Evolutionary conservation across 208 protist species (phyloP).

Genomic region (Tritrichomonas foetus): DNA sequence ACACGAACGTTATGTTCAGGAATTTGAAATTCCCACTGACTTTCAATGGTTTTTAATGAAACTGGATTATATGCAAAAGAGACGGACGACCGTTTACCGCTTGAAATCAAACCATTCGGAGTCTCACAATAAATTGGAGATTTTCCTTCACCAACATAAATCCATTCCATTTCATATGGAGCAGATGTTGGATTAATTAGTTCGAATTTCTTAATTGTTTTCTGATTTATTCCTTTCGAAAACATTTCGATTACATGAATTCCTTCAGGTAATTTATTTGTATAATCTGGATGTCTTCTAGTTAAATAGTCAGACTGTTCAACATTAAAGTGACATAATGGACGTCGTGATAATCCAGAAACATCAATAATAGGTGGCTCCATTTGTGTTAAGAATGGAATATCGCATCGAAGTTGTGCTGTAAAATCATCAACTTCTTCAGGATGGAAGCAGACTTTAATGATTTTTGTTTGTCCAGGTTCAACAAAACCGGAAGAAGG

Average conservation of each 20-base stretch:
- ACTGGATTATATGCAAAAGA: not conserved
- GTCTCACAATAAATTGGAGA: not conserved
- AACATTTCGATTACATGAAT: slow-evolving; percentile 5
- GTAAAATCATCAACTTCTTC: slow-evolving; percentile 59
- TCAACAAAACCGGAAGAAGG: slow-evolving; percentile 64
- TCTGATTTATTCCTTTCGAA: not conserved
- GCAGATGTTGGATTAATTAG: not conserved
- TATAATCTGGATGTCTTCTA: slow-evolving; percentile 53
- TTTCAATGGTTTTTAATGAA: not conserved
- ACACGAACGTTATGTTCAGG: not conserved
- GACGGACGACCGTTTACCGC: not conserved
- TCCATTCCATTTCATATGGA: not conserved
- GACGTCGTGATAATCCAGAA: slow-evolving; percentile 72
- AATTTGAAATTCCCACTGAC: not conserved
- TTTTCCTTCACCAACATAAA: not conserved
- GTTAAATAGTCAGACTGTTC: slow-evolving; percentile 73
- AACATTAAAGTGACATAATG: slow-evolving; percentile 86
- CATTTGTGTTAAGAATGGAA: not conserved
- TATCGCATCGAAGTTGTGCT: not conserved
- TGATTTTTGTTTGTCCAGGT: slow-evolving; percentile 55
- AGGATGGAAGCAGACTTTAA: slow-evolving; percentile 75
- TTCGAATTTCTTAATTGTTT: slow-evolving; percentile 3
- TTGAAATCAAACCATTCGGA: not conserved
- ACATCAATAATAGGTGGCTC: slow-evolving; percentile 62
- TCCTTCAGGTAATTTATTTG: not conserved